Evolutionary conservation across 176 grass and related monocot genomes (phyloP), one percentile per base, ranked within the genome.

Genomic region (Olyra latifolia): DNA sequence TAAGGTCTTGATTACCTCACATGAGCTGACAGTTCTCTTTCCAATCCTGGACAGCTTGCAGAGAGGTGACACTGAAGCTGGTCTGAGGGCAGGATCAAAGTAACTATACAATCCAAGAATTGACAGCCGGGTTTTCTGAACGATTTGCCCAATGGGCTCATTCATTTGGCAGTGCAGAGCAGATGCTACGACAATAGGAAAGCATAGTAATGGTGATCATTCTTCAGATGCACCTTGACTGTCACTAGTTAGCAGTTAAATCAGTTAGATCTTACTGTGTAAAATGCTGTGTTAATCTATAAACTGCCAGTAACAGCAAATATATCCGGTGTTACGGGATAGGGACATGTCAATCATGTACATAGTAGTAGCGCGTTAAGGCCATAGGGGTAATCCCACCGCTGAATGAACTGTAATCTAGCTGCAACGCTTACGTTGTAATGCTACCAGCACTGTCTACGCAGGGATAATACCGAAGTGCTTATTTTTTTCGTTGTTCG

Each of bases 41-140:
- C 4, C 58, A 6, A 69, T 53, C 22, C 48, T 75, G 61, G 13
- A 30, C 69, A 88, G 81, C 22, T 63, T 76, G 65, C 54, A 47
- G 20, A 39, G 16, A 13, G 0, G 54, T 8, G 63, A 29, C 10
- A 4, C 76, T 7, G 54, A 80, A 47, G 44, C 52, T 2, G 38
- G 55, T 62, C 46, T 44, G 38, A 89, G 70, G 76, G 10, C 70
- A 39, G 82, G 65, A 89, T 30, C 82, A 38, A 84, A 62, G 62
- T 88, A 70, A 62, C 20, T 8, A n/a, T 53, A 58, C 10, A 40
- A 27, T 55, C 9, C 17, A 64, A 42, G 59, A 10, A 28, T 68
- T 4, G 42, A 13, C 25, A 9, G 3, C 10, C 4, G 45, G 46
- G 2, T 10, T 40, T 15, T 29, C 28, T 65, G 17, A n/a, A 72